Conservation (phyloP, 129 eudicot species). For the Artemisia annua region DNA sequence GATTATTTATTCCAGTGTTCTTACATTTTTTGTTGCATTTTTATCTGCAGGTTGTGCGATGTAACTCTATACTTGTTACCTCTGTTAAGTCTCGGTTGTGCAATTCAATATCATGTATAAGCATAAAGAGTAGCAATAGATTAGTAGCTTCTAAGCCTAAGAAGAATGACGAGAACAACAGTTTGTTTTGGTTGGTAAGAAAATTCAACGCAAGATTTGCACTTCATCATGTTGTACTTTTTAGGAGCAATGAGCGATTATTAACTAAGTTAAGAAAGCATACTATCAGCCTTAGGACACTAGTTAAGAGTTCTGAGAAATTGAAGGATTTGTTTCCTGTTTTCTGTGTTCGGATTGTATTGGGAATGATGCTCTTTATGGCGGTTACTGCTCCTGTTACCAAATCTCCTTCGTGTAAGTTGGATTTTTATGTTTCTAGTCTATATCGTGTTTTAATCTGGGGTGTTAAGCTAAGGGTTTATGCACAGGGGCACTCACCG, state of each 20-base stretch:
- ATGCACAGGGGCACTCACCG: conserved; percentile 73
- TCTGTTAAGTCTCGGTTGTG: conserved; percentile 32
- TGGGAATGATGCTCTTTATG: conserved; percentile 76
- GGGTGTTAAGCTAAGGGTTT: background rate
- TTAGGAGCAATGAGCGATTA: conserved; percentile 29
- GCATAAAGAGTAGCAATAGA: conserved; percentile 28
- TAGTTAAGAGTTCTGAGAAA: conserved; percentile 36
- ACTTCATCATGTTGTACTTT: conserved; percentile 25
- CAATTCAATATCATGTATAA: conserved; percentile 32
- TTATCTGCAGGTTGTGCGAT: conserved; percentile 45
- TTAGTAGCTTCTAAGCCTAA: conserved; percentile 17
- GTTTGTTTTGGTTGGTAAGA: conserved; percentile 28
- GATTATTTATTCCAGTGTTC: no score
- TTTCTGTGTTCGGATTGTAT: conserved; percentile 41
- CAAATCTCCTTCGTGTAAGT: conserved; percentile 81
- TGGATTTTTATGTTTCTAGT: background rate
- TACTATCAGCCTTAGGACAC: conserved; percentile 30
- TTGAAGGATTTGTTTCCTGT: conserved; percentile 37
- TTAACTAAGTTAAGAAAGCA: conserved; percentile 41
- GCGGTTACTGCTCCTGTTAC: conserved; percentile 57
- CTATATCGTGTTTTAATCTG: background rate
- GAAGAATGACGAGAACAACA: conserved; percentile 6
- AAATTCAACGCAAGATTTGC: conserved; percentile 31
- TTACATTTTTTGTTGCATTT: conserved; percentile 4
- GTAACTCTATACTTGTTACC: conserved; percentile 34